Evolutionary conservation across 805 yeast genomes (phyloP), one percentile per base, ranked within the genome.

Genomic region (Hanseniaspora occidentalis): DNA sequence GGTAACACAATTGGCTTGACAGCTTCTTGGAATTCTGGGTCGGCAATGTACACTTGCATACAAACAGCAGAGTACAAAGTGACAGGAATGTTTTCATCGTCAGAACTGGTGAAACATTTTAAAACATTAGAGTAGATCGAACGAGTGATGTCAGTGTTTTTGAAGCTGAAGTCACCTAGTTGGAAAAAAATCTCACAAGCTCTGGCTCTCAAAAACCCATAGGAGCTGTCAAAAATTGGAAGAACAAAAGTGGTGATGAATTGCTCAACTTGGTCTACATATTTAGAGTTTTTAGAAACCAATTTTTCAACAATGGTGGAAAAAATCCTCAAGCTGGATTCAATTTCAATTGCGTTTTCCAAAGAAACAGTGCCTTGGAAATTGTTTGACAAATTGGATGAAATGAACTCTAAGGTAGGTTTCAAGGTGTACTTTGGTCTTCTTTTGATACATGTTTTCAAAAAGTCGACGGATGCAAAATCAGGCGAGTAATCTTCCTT

Each of bases 31-130:
- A 88, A 84, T 37, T 71, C 72, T 1, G 73, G 75, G 36, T 75
- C 69, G 24, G 68, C 68, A 38, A 85, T 69, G 50, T 80, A 80
- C 1, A 88, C 76, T 63, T 88, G 96, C 39, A 89, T 65, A 0
- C 95, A 92, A 42, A 85, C 62, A 0, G 96, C 84, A 14, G 89
- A 86, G 52, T 84, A 83, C 37, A 89, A 70, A 55, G 78, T 81
- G 3, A 85, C 84, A 0, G 96, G 95, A 42, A 81, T 63, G 25
- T 69, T 61, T 31, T 60, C 57, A 37, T 73, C 75, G 40, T 67
- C 56, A 4, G 36, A 33, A 23, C 56, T 58, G 38, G 60, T 60
- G 38, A 70, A 62, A 45, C 65, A 57, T 2, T 50, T 31, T 48
- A 72, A 51, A 2, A 73, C 65, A 33, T 77, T 77, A 38, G 69